Evolutionary conservation across 2,329 filamentous ascomycete genomes (phyloP), one percentile per base, ranked within the genome.

Genomic region (Botryotinia convoluta): DNA sequence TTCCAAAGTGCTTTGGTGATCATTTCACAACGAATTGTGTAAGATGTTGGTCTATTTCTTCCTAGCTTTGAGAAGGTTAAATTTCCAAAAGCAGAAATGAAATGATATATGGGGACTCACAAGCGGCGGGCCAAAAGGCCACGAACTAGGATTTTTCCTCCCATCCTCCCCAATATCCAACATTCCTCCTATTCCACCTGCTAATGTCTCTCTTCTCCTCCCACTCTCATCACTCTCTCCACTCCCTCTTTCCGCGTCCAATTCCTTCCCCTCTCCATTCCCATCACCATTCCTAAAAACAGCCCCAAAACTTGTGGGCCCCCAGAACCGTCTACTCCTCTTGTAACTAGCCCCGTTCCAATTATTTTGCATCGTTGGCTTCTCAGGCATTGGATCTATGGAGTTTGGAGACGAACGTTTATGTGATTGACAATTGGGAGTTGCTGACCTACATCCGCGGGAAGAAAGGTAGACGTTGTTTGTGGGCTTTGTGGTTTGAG

Each of bases 291-390:
- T 77, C 4, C 73, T 73, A 60, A 79, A 80, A 2, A 80, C 75
- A 37, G 79, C 76, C n/a, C 76, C 76, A 69, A 79, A 79, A 60
- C 76, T 79, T 1, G 79, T 80, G 4, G 78, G 78, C 1, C 79
- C 79, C 60, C 77, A 76, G 62, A 77, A 80, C 29, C 73, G 69
- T 4, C 75, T 72, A n/a, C 78, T 79, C 5, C 72, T 68, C 60
- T 73, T 76, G 72, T 75, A 78, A 16, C 75, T 71, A 5, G 75
- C 72, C 22, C 73, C 57, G 57, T 76, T 77, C 77, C 76, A 79
- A 37, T 65, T 48, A 37, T 51, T 37, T 10, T 37, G 22, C 63
- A 65, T 32, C 8, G 44, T n/a, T 16, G 44, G 20, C 2, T 18
- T 65, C 7, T 22, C 63, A 12, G 6, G 32, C 22, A 8, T 37